Percentiles rank a stretch among this genome's conserved stretches.
Conservation (phyloP, 2,329 filamentous ascomycete species). For the Tolypocladium tropicale region DNA sequence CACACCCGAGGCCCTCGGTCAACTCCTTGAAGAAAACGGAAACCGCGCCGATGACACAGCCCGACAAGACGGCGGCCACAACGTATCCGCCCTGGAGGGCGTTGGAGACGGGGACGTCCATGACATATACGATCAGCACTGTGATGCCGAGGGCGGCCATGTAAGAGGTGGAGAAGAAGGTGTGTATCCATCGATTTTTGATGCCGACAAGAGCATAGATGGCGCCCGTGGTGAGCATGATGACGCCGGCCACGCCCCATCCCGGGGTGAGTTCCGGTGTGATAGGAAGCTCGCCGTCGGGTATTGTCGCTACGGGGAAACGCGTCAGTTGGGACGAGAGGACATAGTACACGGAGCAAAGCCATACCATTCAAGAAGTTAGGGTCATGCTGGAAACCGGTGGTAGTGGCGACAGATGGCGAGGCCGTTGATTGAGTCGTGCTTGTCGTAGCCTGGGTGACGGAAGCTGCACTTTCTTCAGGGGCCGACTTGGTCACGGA, state of each 20-base stretch:
- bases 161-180: constrained; percentile 71
- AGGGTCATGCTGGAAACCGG: constrained; percentile 14
- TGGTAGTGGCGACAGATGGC: constrained; percentile 5
- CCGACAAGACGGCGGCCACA: constrained; percentile 64
- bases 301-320: constrained; percentile 30
- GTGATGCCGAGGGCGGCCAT: constrained; percentile 63
- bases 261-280: constrained; percentile 68
- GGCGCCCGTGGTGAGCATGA: constrained; percentile 64
- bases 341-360: not conserved
- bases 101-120: constrained; percentile 64
- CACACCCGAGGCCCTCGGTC: constrained; percentile 69
- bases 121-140: constrained; percentile 81
- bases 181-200: constrained; percentile 69
- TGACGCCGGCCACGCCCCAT: constrained; percentile 65
- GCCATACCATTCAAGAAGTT: constrained; percentile 24
- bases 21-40: constrained; percentile 75
- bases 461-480: not conserved
- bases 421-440: not conserved
- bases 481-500: not conserved
- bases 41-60: constrained; percentile 60
- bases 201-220: constrained; percentile 70
- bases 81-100: constrained; percentile 81
- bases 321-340: constrained; percentile 4
- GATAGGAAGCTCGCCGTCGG: constrained; percentile 54
- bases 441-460: not conserved